Evolutionary conservation across 305 asterid genomes (phyloP), one percentile per base, ranked within the genome.

Genomic region (Rubia peregrina): DNA sequence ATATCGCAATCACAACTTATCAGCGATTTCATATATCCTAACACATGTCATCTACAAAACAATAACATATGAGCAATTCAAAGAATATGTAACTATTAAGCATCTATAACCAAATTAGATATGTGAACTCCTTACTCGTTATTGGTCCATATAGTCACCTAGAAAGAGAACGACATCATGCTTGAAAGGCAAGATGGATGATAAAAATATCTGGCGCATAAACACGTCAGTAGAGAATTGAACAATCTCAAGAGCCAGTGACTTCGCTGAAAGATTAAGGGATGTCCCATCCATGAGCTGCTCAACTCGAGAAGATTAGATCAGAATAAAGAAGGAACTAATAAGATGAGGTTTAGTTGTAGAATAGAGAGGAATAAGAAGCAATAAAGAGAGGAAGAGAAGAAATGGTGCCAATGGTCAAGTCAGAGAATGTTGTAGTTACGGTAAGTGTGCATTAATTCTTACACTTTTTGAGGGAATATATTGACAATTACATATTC

Each of bases 261-360:
- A 91, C 65, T 83, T 86, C 22, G 95, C 92, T 72, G 97, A 75
- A 78, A 91, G 96, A 70, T 7, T 80, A 79, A 78, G 95, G 49
- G 98, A 89, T 64, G 98, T 94, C 79, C 80, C 85, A 79, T 94
- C 99, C 97, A 94, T 91, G 63, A 94, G 92, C 99, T 94, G 83
- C 73, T 49, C 77, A 55, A 75, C 83, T 65, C 49, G 64, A 65
- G 44, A 69, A 49, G 26, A 42, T 26, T 26, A 26, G 30, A 26
- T 26, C 30, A 1, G 30, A 26, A 26, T 26, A 26, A 26, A 26
- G 30, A 26, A 26, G 2, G 30, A 26, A 2, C 30, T 26, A 1
- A 26, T 26, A 26, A 26, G 30, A 26, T 26, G 30, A 26, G 30
- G 30, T 26, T 26, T 26, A 26, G 30, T 26, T 26, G 30, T 26